These are phyloP conservation scores for Coprinellus micaceus DNA, from an alignment of 768 basidiomycete genomes.

Conservation along the genomic window DNA sequence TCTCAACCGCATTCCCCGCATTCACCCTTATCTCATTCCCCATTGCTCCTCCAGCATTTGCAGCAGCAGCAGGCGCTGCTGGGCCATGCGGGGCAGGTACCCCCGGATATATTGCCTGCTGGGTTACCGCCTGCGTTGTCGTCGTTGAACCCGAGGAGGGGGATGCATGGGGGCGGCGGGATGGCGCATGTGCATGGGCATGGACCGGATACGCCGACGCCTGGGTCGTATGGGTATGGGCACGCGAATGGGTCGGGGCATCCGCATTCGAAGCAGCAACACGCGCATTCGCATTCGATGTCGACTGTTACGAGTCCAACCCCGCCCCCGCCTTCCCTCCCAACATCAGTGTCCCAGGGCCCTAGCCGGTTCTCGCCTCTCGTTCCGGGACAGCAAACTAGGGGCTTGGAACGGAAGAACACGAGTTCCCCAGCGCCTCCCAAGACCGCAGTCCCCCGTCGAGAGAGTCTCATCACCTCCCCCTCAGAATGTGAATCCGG, in stretches of 20 bases:
- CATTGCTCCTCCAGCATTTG: background rate
- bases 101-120: constrained; percentile 41
- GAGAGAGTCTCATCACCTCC: too few relatives aligned
- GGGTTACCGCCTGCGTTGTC: constrained; percentile 39
- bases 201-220: constrained; percentile 41
- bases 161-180: constrained; percentile 20
- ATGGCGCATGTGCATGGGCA: too few relatives aligned
- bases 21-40: constrained; percentile 3
- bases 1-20: constrained; percentile 4
- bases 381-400: too few relatives aligned
- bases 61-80: constrained; percentile 13
- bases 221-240: constrained; percentile 22
- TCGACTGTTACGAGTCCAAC: constrained; percentile 41
- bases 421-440: too few relatives aligned
- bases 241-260: background rate
- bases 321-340: constrained; percentile 22
- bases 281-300: constrained; percentile 47
- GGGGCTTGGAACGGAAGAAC: too few relatives aligned
- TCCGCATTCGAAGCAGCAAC: background rate
- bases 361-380: background rate
- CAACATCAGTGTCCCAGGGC: constrained; percentile 18
- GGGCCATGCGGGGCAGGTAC: constrained; percentile 27
- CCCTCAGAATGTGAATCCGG: too few relatives aligned
- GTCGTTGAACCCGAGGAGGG: constrained; percentile 32
- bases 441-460: too few relatives aligned